A percentile compares a stretch with the other conserved stretches of the same genome.
Evolutionary conservation across 768 basidiomycete species (phyloP).

Genomic region (Phlebiopsis gigantea): DNA sequence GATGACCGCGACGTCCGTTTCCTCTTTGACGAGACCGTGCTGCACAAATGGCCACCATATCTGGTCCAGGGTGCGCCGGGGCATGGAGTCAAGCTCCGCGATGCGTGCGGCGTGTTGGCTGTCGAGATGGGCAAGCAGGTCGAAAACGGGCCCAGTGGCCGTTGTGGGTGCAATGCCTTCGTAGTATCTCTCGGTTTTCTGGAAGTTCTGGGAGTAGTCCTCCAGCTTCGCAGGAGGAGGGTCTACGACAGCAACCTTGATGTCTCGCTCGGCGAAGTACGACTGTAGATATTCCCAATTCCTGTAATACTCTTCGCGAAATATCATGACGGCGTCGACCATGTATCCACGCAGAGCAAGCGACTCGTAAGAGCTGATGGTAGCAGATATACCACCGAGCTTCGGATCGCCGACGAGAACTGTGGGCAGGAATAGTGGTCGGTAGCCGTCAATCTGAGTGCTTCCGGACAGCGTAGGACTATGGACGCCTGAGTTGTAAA

Average conservation of each 20-base stretch:
- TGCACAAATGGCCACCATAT: slow-evolving; percentile 99
- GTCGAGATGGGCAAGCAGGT: slow-evolving; percentile 56
- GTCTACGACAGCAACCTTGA: slow-evolving; percentile 48
- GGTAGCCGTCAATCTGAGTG: slow-evolving; percentile 80
- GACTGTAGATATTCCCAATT: slow-evolving; percentile 78
- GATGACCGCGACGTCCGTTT: slow-evolving; percentile 79
- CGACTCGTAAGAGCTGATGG: slow-evolving; percentile 91
- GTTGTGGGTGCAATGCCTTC: slow-evolving; percentile 35
- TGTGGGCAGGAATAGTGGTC: slow-evolving; percentile 83
- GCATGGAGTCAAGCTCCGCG: slow-evolving; percentile 72
- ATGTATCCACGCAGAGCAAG: slow-evolving; percentile 86
- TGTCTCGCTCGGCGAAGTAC: slow-evolving; percentile 73
- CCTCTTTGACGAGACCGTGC: slow-evolving; percentile 64
- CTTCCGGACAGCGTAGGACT: slow-evolving; percentile 82
- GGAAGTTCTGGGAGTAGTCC: slow-evolving; percentile 40
- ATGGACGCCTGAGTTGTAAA: slow-evolving; percentile 64
- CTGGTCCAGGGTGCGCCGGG: slow-evolving; percentile 64
- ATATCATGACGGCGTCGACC: slow-evolving; percentile 78
- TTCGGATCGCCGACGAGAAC: slow-evolving; percentile 83
- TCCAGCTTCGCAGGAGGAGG: slow-evolving; percentile 51
- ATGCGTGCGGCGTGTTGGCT: slow-evolving; percentile 58
- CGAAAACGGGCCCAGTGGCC: slow-evolving; percentile 34
- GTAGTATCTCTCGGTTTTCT: slow-evolving; percentile 70
- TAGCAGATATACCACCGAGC: slow-evolving; percentile 91
- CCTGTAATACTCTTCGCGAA: slow-evolving; percentile 81